These are phyloP conservation scores for Astraeus odoratus DNA, from an alignment of 768 basidiomycete genomes.

Conservation along the genomic window DNA sequence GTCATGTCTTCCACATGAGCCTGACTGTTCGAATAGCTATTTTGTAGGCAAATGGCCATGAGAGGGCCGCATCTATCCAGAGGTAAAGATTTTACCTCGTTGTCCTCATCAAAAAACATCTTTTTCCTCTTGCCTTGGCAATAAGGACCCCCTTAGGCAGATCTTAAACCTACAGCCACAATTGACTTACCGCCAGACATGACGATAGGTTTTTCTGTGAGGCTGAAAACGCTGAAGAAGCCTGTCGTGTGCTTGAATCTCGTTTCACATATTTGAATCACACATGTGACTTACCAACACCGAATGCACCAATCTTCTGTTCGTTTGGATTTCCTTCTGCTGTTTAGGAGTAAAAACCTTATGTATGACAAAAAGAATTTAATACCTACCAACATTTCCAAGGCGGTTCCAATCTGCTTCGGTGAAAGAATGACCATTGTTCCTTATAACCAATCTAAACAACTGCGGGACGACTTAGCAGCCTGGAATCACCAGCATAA, in stretches of 20 bases:
- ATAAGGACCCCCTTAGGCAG: not conserved
- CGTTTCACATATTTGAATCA: not conserved
- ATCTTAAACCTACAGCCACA: not conserved
- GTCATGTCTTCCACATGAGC: not conserved
- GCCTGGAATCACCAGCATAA: no score
- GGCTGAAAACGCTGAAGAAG: constrained; percentile 24
- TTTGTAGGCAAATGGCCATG: not conserved
- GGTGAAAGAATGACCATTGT: constrained; percentile 42
- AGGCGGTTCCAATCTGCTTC: constrained; percentile 41
- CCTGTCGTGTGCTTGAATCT: constrained; percentile 1
- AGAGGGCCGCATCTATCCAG: not conserved
- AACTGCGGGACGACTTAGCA: constrained; percentile 14
- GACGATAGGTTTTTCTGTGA: constrained; percentile 24
- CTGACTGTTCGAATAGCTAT: constrained; percentile 1
- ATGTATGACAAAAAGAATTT: not conserved
- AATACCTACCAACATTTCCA: constrained; percentile 33
- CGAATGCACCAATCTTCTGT: constrained; percentile 44
- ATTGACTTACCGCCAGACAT: constrained; percentile 15
- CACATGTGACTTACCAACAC: constrained; percentile 20
- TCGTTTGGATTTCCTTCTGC: constrained; percentile 50
- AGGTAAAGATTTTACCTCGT: constrained; percentile 4
- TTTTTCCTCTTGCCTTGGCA: not conserved
- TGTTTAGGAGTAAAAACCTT: constrained; percentile 3
- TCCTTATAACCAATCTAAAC: constrained; percentile 34
- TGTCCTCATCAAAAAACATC: constrained; percentile 6